Base-by-base conservation (phyloP, 371 early-diverging fungal genomes). In the Saksenaea vasiformis region DNA sequence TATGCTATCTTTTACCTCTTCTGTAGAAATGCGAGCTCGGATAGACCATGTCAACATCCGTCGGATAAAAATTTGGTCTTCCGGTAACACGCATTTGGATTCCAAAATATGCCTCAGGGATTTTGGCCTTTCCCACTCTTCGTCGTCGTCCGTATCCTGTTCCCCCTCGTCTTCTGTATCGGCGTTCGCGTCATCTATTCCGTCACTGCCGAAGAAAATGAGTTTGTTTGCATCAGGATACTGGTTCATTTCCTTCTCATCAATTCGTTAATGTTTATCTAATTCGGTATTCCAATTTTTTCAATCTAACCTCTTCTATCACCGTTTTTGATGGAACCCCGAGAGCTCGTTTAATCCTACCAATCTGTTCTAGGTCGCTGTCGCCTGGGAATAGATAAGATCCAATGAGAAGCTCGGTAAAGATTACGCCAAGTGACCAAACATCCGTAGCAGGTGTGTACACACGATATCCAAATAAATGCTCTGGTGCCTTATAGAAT, bases 401-500 rank as follows among this genome's bases (percentile, higher is more conserved):
- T 2, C 80, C 78, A 7, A 69, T 58, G 22, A 77, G 54, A 28
- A 83, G 28, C 13, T 74, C 59, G 5, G 60, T 54, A 57, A 71
- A 78, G 3, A 80, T 72, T 1, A 62, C 66, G 1, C 80, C 80
- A 8, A 83, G 57, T 1, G 80, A 79, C 83, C 83, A 83, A 26
- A 80, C 60, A 54, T 83, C 83, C 3, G 80, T 78, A 2, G 83
- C 62, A 7, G 79, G 56, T 10, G 69, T 41, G 44, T 78, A 80
- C 10, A 47, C 37, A 22, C 63, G 62, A n/a, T 66, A 70, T 1
- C 77, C 75, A 56, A 83, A 78, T 8, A 83, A 55, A 43, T 79
- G 78, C 15, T 83, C 83, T 37, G 83, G 83, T 5, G 83, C 80
- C 41, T 76, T 78, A 47, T 78, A 83, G 27, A 67, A 72, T 41